A percentile compares a stretch with the other conserved stretches of the same genome.
Conservation (phyloP, 768 basidiomycete species). For the Mycena metata region DNA sequence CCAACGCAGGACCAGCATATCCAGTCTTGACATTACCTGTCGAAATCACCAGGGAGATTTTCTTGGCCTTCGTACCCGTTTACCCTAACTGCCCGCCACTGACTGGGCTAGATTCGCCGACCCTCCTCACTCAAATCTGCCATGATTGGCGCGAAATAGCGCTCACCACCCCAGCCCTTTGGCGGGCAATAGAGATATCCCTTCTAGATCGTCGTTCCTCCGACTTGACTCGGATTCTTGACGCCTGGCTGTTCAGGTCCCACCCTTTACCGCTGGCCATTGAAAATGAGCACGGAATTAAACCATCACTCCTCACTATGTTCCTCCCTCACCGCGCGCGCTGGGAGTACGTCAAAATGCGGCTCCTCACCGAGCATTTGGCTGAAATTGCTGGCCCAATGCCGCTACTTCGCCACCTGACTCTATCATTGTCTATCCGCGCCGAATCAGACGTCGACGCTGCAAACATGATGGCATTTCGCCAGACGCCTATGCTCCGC, state of each 20-base stretch:
- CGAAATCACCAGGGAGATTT: constrained; percentile 15
- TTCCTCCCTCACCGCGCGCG: not conserved
- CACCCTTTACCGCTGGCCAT: not conserved
- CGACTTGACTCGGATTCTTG: no score
- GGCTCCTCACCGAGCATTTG: not conserved
- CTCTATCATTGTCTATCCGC: not conserved
- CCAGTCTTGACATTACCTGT: constrained; percentile 2
- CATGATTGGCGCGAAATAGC: no score
- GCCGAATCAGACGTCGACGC: no score
- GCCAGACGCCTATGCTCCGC: not conserved
- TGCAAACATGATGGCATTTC: not conserved
- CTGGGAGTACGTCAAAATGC: not conserved
- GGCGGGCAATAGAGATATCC: no score
- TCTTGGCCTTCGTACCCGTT: constrained; percentile 7
- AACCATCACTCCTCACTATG: not conserved
- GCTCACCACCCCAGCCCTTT: no score
- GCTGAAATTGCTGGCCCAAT: not conserved
- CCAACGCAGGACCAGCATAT: no score
- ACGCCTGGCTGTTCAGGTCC: no score
- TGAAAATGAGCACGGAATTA: not conserved
- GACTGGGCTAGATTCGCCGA: no score
- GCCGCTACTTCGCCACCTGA: not conserved
- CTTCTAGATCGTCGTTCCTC: no score
- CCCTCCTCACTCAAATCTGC: no score
- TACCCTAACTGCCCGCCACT: not conserved